Conservation (phyloP, 345 rosid genomes). For the Anastatica hierochuntica region DNA sequence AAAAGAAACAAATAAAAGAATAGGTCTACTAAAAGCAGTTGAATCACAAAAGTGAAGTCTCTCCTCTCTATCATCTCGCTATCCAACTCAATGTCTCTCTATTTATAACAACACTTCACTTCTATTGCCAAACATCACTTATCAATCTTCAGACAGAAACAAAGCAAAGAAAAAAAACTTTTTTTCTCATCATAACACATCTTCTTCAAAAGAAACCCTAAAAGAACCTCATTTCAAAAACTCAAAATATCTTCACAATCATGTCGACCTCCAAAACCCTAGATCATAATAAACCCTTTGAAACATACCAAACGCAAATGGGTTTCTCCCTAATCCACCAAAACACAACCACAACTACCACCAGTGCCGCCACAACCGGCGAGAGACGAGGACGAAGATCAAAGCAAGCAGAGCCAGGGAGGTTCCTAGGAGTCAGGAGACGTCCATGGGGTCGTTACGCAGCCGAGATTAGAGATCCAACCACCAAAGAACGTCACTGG, state of each 20-base stretch:
- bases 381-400: slow-evolving; percentile 71
- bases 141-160: slow-evolving; percentile 14
- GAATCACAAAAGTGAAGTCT: slow-evolving; percentile 24
- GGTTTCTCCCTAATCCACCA: slow-evolving; percentile 47
- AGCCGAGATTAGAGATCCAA: slow-evolving; percentile 91
- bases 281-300: slow-evolving; percentile 19
- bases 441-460: slow-evolving; percentile 98
- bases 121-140: slow-evolving; percentile 20
- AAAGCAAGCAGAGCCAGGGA: slow-evolving; percentile 79
- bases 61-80: slow-evolving; percentile 12
- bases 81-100: slow-evolving; percentile 19
- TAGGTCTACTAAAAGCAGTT: slow-evolving; percentile 25
- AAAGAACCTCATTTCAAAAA: background rate
- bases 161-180: background rate
- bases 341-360: slow-evolving; percentile 27
- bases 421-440: slow-evolving; percentile 83
- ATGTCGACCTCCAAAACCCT: slow-evolving; percentile 29
- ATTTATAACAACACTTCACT: slow-evolving; percentile 27
- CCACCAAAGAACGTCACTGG: slow-evolving; percentile 98
- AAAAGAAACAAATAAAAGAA: slow-evolving; percentile 4
- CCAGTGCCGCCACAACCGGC: slow-evolving; percentile 23
- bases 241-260: background rate
- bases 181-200: no score
- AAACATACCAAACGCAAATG: slow-evolving; percentile 29
- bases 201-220: no score